A percentile compares a stretch with the other conserved stretches of the same genome.
Conservation (phyloP, 176 grass and related monocot genomes). For the Phoenix roebelenii region DNA sequence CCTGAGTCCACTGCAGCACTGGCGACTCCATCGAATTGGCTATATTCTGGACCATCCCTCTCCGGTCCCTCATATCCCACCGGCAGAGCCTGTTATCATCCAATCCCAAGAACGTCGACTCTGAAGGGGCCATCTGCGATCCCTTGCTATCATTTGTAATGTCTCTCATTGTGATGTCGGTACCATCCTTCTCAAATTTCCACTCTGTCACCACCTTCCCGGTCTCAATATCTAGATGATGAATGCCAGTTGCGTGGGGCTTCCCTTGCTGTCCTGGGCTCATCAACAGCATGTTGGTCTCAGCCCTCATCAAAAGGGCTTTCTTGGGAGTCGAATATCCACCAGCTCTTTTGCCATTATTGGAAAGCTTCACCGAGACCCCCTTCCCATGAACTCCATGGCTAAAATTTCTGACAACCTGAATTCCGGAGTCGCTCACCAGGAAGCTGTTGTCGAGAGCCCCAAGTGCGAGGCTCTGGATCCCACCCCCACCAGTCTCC, state of each 20-base stretch:
- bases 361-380: conserved; percentile 55
- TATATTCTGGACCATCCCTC: conserved; percentile 66
- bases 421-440: conserved; percentile 47
- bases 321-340: conserved; percentile 61
- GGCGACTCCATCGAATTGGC: conserved; percentile 42
- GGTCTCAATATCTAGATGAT: conserved; percentile 75
- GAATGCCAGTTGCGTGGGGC: conserved; percentile 58
- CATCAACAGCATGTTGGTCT: conserved; percentile 93
- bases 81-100: conserved; percentile 75
- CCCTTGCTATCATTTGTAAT: conserved; percentile 87
- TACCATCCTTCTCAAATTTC: conserved; percentile 85
- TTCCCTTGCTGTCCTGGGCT: conserved; percentile 87
- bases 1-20: conserved; percentile 74
- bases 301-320: conserved; percentile 78
- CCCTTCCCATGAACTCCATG: conserved; percentile 89
- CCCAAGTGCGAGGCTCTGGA: conserved; percentile 69
- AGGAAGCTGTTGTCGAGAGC: conserved; percentile 73
- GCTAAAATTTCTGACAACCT: conserved; percentile 67
- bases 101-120: conserved; percentile 79
- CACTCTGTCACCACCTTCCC: conserved; percentile 76
- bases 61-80: conserved; percentile 80
- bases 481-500: conserved; percentile 43
- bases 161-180: conserved; percentile 78
- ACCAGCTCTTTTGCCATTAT: conserved; percentile 10
- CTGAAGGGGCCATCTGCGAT: conserved; percentile 62